Percentiles rank a stretch among this genome's conserved stretches.
phyloP scores from a whole-genome alignment of 805 yeast genomes.

The Saturnispora galanensis region DNA sequence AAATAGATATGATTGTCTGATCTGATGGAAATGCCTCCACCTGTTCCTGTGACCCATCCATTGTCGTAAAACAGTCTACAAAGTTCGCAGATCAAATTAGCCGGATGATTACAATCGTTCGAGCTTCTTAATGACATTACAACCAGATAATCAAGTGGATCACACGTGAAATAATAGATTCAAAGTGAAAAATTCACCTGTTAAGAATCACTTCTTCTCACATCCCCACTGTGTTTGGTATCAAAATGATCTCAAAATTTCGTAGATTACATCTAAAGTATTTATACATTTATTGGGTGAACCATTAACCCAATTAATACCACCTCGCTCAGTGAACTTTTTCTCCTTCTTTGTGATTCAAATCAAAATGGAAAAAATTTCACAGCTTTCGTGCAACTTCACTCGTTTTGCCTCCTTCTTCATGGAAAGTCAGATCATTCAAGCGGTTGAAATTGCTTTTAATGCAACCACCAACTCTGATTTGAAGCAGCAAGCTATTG shows the following conservation, averaged over 20 bases:
- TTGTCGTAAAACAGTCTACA: conserved; percentile 68
- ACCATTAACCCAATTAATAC: too few species aligned
- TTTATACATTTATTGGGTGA: too few species aligned
- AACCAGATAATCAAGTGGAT: background rate
- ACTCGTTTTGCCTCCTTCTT: background rate
- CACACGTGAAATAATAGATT: background rate
- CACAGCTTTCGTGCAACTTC: background rate
- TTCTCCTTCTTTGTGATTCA: background rate
- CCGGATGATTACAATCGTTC: conserved; percentile 47
- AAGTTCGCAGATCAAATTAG: conserved; percentile 72
- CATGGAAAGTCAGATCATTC: conserved; percentile 60
- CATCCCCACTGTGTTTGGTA: too few species aligned
- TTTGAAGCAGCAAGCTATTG: conserved; percentile 52
- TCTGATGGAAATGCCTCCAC: conserved; percentile 84
- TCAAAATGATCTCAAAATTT: too few species aligned
- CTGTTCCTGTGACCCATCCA: conserved; percentile 94
- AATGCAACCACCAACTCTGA: conserved; percentile 53
- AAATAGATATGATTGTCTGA: conserved; percentile 51
- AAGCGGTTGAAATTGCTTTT: conserved; percentile 79
- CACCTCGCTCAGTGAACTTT: background rate
- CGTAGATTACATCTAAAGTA: too few species aligned
- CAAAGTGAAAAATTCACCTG: too few species aligned
- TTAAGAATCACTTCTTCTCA: too few species aligned
- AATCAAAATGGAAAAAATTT: background rate
- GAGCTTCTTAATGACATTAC: conserved; percentile 11